Base-by-base conservation (phyloP, 139 green algal species). In the Eudorina sp. region DNA sequence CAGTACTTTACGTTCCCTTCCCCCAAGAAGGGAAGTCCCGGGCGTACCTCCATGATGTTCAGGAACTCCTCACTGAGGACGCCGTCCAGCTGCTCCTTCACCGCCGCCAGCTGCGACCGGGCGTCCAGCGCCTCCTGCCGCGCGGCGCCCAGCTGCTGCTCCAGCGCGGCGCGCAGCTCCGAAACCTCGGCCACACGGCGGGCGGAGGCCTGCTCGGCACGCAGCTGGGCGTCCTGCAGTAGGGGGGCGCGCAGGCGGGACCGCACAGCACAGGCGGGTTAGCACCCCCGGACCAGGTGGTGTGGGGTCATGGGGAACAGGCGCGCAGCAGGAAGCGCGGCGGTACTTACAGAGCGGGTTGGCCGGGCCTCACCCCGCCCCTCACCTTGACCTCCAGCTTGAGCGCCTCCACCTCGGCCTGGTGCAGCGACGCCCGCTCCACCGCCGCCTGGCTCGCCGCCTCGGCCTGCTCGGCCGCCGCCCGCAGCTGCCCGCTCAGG, bases 31-130 rank as follows among this genome's bases (percentile, higher is more conserved):
- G n/a, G n/a, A n/a, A n/a, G n/a, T n/a, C n/a, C n/a, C n/a, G n/a
- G n/a, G n/a, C n/a, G n/a, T 41, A 78, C 62, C 81, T 87, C 81
- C 60, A 87, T n/a, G 19, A 34, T 19, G 27, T 38, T 16, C 62
- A 87, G 43, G 29, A 55, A 87, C 29, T 88, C 87, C 6, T 2
- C 53, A 8, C 38, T 36, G 25, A 88, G 79, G 53, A 90, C 40
- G 13, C 53, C 77, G 25, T 90, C 79, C 69, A 90, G 53, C 87
- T 90, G 77, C 53, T 68, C 38, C 36, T 46, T 58, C 41, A 90
- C 76, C 48, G 58, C n/a, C 13, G 41, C 48, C 87, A 90, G 48
- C 79, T 79, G 53, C 23, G 29, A 40, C 18, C 51, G 29, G n/a
- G 79, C 84, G 8, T 41, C n/a, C 55, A 60, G 23, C 0, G 79